phyloP scores from a whole-genome alignment of 805 yeast genomes.

The Pichia californica region DNA sequence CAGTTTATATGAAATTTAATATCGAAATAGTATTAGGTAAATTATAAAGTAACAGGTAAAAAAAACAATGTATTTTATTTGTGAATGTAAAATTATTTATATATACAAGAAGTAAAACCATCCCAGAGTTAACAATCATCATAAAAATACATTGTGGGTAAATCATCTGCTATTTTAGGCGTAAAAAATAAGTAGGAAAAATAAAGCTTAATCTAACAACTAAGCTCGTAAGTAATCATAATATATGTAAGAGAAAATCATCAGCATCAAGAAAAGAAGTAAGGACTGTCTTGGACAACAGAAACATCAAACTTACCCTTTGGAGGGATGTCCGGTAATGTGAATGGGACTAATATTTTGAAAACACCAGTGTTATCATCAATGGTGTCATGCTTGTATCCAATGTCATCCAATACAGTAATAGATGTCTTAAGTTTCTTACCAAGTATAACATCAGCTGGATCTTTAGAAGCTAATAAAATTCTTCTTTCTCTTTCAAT shows the following conservation, averaged over 20 bases:
- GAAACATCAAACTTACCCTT: conserved; percentile 81
- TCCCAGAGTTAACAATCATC: conserved; percentile 3
- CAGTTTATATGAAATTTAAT: too few relatives aligned
- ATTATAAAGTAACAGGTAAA: not conserved
- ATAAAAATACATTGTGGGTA: not conserved
- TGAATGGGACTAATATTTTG: conserved; percentile 58
- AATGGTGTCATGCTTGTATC: conserved; percentile 15
- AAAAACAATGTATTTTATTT: not conserved
- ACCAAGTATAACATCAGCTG: conserved; percentile 43
- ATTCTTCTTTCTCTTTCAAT: conserved; percentile 60
- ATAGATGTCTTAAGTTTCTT: conserved; percentile 61
- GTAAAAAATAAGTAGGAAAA: not conserved
- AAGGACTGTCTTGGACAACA: conserved; percentile 62
- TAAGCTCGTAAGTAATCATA: not conserved
- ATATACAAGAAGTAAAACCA: conserved; percentile 4
- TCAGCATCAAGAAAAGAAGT: conserved; percentile 52
- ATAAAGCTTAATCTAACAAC: not conserved
- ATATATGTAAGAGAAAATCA: not conserved
- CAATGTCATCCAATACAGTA: conserved; percentile 39
- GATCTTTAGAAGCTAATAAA: conserved; percentile 46
- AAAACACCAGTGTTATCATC: conserved; percentile 20
- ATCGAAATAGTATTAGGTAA: not conserved
- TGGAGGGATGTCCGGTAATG: conserved; percentile 65
- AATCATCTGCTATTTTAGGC: not conserved
- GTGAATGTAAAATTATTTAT: conserved; percentile 1